Evolutionary conservation across 768 basidiomycete species (phyloP), one percentile per base, ranked within the genome.

Genomic region (Boletus rufocinnamomeus): DNA sequence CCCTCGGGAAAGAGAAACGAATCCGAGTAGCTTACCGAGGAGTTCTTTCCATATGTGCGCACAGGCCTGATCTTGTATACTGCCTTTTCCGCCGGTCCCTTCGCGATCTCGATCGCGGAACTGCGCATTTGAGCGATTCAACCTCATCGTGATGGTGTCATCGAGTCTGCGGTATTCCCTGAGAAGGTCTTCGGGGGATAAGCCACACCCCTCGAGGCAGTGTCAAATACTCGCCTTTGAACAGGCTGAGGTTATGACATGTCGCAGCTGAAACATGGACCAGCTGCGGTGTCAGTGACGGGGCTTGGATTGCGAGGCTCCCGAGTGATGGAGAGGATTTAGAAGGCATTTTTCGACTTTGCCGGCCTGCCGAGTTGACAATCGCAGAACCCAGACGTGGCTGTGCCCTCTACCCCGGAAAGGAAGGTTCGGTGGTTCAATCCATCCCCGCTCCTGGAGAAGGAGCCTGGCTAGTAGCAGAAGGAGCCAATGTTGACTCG

Each of bases 131-230:
- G 89, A 87, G 50, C 91, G 84, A 70, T 94, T 93, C 48, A 93
- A 72, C 35, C 92, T 80, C 87, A 91, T 90, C 41, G 80, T 83
- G 63, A 94, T 87, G 8, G 84, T 77, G 67, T 94, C 91, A 73
- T 94, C 91, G 16, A 93, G 76, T 64, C 79, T 84, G 66, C 91
- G 81, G 72, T 93, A 93, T 72, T 93, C 91, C 68, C 80, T 85
- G 71, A 94, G 78, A 66, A 93, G 83, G 59, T 91, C 92, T 94
- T 69, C 50, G 49, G 58, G 62, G 62, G 43, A 45, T 66, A 56
- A 71, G 64, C 46, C 47, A 54, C 58, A 49, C 48, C 40, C 28
- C 23, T n/a, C 40, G 40, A 56, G 37, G 54, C 53, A 58, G 58
- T 48, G 52, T 37, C 48, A 23, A 23, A 44, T 28, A 57, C 61